Percentiles rank a stretch among this genome's conserved stretches.
Evolutionary conservation across 2,329 filamentous ascomycete species (phyloP).

Genomic region (Cladophialophora chaetospira): DNA sequence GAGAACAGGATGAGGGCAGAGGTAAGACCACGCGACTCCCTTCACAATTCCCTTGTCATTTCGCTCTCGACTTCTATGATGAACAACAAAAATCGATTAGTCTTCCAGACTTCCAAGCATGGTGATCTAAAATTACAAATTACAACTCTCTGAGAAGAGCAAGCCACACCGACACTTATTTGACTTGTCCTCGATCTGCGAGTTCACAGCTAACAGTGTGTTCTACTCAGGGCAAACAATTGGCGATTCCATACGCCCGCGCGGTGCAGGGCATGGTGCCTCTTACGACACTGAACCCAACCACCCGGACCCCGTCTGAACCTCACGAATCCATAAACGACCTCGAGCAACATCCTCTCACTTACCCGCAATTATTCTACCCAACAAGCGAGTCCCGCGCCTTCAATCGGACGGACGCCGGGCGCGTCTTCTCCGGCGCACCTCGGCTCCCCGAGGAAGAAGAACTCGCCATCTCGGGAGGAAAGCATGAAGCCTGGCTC

Average conservation of each 20-base stretch:
- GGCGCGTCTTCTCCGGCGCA: constrained; percentile 58
- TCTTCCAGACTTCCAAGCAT: constrained; percentile 93
- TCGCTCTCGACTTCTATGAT: constrained; percentile 58
- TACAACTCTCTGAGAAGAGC: constrained; percentile 69
- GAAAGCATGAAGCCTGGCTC: constrained; percentile 34
- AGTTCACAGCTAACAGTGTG: neutral
- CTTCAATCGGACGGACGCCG: constrained; percentile 67
- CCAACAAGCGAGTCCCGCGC: constrained; percentile 64
- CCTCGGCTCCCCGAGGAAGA: constrained; percentile 43
- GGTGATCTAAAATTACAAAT: constrained; percentile 72
- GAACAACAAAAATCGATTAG: constrained; percentile 88
- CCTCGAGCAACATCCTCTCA: constrained; percentile 60
- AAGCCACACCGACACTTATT: neutral
- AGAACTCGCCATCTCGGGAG: constrained; percentile 36
- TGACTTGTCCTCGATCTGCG: neutral
- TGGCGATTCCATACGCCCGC: constrained; percentile 74
- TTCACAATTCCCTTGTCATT: neutral
- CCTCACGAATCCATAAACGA: constrained; percentile 66
- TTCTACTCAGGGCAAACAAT: constrained; percentile 65
- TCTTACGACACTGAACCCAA: constrained; percentile 54
- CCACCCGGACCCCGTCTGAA: constrained; percentile 40
- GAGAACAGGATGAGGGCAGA: constrained; percentile 75
- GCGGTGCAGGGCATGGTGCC: constrained; percentile 82
- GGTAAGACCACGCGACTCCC: constrained; percentile 52
- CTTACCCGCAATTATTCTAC: constrained; percentile 60